phyloP scores from a whole-genome alignment of 148 eudicot species.

The Chenopodium berlandieri region DNA sequence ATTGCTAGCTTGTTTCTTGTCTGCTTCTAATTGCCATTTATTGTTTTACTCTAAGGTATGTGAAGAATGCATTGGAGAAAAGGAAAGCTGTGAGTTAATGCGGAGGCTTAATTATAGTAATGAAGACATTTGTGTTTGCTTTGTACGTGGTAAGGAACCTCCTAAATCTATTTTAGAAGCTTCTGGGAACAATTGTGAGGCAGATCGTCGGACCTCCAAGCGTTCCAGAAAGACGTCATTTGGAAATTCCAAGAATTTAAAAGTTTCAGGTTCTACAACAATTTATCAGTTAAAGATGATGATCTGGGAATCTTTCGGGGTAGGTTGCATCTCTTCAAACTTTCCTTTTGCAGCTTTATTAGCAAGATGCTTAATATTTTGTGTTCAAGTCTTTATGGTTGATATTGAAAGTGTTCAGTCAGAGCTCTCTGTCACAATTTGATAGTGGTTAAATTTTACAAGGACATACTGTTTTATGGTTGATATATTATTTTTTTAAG shows the following conservation, averaged over 20 bases:
- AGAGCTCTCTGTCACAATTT: background rate
- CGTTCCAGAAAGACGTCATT: slow-evolving; percentile 83
- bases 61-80: slow-evolving; percentile 91
- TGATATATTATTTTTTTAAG: no score
- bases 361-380: background rate
- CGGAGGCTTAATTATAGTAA: slow-evolving; percentile 77
- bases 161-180: slow-evolving; percentile 90
- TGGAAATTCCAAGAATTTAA: slow-evolving; percentile 75
- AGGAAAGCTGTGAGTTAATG: slow-evolving; percentile 84
- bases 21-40: slow-evolving; percentile 9
- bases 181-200: slow-evolving; percentile 62
- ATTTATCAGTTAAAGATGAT: slow-evolving; percentile 93
- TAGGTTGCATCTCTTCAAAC: slow-evolving; percentile 39
- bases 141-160: slow-evolving; percentile 86
- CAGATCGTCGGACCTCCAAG: slow-evolving; percentile 86
- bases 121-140: slow-evolving; percentile 82
- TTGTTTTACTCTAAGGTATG: slow-evolving; percentile 52
- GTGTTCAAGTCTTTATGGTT: background rate
- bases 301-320: slow-evolving; percentile 99
- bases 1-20: slow-evolving; percentile 1
- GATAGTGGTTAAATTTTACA: background rate
- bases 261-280: slow-evolving; percentile 88
- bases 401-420: background rate
- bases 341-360: background rate
- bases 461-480: no score